Conservation (phyloP, 768 basidiomycete species). For the Podaxis sp. region DNA sequence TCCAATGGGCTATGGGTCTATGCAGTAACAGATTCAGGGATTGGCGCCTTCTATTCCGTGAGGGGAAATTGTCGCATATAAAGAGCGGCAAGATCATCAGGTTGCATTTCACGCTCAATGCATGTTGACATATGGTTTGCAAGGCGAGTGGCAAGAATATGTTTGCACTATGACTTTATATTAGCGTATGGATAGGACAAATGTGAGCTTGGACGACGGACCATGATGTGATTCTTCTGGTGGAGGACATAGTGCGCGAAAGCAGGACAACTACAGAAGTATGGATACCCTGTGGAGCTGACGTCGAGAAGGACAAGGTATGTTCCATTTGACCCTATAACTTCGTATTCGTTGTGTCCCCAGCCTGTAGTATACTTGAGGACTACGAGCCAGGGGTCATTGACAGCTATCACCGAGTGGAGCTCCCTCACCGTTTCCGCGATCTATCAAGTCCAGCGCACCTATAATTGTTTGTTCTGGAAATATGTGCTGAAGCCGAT, state of each 20-base stretch:
- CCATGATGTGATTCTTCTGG: conserved; percentile 64
- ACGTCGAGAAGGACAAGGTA: conserved; percentile 57
- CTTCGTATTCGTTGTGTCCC: conserved; percentile 62
- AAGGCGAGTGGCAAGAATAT: conserved; percentile 65
- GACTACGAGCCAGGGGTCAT: conserved; percentile 22
- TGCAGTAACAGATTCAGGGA: background rate
- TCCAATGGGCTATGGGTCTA: background rate
- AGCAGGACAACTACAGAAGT: conserved; percentile 76
- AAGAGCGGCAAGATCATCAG: conserved; percentile 48
- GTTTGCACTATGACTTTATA: conserved; percentile 62
- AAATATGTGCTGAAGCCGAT: conserved; percentile 54
- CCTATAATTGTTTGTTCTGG: conserved; percentile 64
- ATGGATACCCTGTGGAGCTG: conserved; percentile 34
- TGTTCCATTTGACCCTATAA: conserved; percentile 61
- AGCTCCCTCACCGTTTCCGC: conserved; percentile 51
- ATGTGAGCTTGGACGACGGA: conserved; percentile 23
- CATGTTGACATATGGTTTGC: conserved; percentile 53
- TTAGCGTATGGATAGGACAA: conserved; percentile 3
- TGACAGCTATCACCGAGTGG: background rate
- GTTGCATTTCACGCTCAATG: conserved; percentile 43
- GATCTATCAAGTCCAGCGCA: conserved; percentile 77
- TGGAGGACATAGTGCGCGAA: conserved; percentile 65
- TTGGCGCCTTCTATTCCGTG: background rate
- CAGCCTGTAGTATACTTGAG: conserved; percentile 57
- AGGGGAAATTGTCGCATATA: conserved; percentile 33